Evolutionary conservation across 2,329 filamentous ascomycete genomes (phyloP).

Genomic region (Ophiostoma fasciatum): DNA sequence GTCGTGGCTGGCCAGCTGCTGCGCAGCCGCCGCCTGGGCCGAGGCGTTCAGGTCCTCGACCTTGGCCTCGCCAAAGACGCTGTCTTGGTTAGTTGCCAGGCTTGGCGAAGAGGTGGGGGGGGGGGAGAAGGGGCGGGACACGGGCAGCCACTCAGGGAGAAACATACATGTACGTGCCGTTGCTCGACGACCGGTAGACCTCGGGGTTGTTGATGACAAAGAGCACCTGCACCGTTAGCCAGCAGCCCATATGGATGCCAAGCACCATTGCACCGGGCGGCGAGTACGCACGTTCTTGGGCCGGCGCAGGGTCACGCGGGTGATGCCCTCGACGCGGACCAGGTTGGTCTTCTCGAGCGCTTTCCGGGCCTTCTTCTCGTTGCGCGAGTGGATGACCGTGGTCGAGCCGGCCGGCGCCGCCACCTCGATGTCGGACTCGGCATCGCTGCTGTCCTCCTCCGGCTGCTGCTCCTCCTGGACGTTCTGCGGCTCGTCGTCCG

Average conservation of each 20-base stretch:
- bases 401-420: slow-evolving; percentile 61
- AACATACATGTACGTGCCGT: slow-evolving; percentile 98
- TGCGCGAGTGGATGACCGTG: slow-evolving; percentile 90
- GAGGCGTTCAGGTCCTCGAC: slow-evolving; percentile 99
- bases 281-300: slow-evolving; percentile 84
- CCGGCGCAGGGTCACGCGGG: slow-evolving; percentile 89
- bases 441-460: slow-evolving; percentile 51
- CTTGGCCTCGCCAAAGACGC: slow-evolving; percentile 99
- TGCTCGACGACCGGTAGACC: slow-evolving; percentile 97
- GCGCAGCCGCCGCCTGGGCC: slow-evolving; percentile 87
- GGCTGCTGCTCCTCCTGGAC: slow-evolving; percentile 61
- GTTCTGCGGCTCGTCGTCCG: slow-evolving; percentile 81
- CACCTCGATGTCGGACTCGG: slow-evolving; percentile 61
- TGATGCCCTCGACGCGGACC: slow-evolving; percentile 93
- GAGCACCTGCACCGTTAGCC: slow-evolving; percentile 79
- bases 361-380: slow-evolving; percentile 99
- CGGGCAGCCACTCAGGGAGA: no score
- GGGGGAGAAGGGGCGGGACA: no score
- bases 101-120: no score
- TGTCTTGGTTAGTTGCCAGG: no score
- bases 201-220: slow-evolving; percentile 99
- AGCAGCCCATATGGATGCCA: slow-evolving; percentile 99
- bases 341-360: slow-evolving; percentile 96
- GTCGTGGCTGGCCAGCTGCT: slow-evolving; percentile 74
- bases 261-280: background rate